Evolutionary conservation across 805 yeast genomes (phyloP), one percentile per base, ranked within the genome.

Genomic region (Schwanniomyces sp.): DNA sequence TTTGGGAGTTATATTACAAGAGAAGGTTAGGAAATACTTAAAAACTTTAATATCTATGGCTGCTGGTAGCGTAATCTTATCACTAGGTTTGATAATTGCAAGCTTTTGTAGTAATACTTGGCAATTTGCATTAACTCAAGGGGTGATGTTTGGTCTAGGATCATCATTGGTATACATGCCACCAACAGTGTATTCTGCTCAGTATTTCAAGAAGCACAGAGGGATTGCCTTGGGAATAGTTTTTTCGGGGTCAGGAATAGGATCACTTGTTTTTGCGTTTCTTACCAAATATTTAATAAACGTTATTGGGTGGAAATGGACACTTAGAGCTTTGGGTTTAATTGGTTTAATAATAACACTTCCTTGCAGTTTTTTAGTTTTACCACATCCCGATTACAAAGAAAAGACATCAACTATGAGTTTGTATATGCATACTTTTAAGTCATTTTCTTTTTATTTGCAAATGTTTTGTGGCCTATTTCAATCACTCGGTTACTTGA

Each of bases 221-320:
- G 71, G 65, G 7, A 55, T 64, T 45, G 72, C 72, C 1, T 54
- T 66, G 59, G 74, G 74, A 2, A 41, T 67, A 3, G 43, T 67
- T 11, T 68, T 68, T 45, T 58, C 67, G 25, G 74, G 74, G 11
- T 57, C 71, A 1, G 74, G 74, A 11, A 50, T 67, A 36, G 74
- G 74, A 6, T 72, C 65, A 3, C 56, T 69, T 34, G 58, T 58
- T 1, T 41, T 68, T 43, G 72, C 73, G 2, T 59, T 64, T 2
- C 34, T 65, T 1, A 57, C 64, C 1, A 44, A 68, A 36, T 51
- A 48, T 14, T 51, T 69, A 14, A 51, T 69, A 26, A 43, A 61
- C 2, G 27, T 44, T 17, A 44, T 66, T 11, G 73, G 69, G 1
- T 70, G 73, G 72, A 46, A 58, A 40, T 68, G 73, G 72, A 51